Base-by-base conservation (phyloP, 352 stramenopile species). In the Phytophthora constricta region DNA sequence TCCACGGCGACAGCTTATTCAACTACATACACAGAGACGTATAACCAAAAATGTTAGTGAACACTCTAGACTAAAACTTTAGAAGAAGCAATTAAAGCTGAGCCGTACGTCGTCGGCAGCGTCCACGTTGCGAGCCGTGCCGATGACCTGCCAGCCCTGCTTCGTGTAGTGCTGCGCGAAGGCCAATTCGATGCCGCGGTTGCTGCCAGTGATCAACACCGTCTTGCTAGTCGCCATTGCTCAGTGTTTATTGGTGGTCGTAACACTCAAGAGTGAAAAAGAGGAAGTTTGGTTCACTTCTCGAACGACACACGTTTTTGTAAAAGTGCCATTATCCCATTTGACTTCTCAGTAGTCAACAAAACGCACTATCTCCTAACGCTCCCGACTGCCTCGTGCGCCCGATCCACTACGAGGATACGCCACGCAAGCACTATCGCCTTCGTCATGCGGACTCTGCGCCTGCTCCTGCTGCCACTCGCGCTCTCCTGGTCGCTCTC, bases 151-250 rank as follows among this genome's bases (percentile, higher is more conserved):
- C 79, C 79, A 87, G 22, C 79, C 79, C 16, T 79, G 45, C 20
- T 68, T 68, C 13, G 72, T 61, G 50, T 87, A 87, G 56, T 84
- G 76, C 49, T 78, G 53, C 17, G 66, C 62, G 20, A 87, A 76
- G 5, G 63, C 53, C 9, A 87, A 42, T 9, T 78, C 80, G 27
- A 89, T 82, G 52, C 80, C 80, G 23, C 80, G 74, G 69, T 77
- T 84, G 57, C 67, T 62, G 39, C 80, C 78, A 8, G 80, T 86
- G 58, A 87, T 87, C 16, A 87, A 17, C 19, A 86, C 79, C 7
- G 73, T 82, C 45, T 84, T 84, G 4, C 46, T 22, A 14, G 17
- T 37, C 1, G 54, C 34, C 49, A 71, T 65, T 0, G 43, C 11
- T 45, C 46, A 57, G 37, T 5, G 4, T 45, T 14, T 4, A 45